phyloP scores from a whole-genome alignment of 176 grass and related monocot genomes.

The Rhynchospora tenuis region DNA sequence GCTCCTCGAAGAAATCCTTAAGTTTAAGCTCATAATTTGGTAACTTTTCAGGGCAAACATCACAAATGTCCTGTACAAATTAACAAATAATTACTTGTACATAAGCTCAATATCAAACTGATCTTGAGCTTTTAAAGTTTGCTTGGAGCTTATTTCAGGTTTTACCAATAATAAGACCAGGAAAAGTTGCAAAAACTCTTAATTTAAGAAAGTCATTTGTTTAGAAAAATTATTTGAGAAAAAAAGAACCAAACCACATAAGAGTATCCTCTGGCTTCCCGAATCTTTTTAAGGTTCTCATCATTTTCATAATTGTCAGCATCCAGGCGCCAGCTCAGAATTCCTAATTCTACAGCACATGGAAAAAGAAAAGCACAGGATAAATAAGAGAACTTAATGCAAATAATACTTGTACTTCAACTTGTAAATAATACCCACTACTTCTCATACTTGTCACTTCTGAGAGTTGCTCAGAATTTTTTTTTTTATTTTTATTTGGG shows the following conservation, averaged over 20 bases:
- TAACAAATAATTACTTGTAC: not conserved
- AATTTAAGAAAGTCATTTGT: constrained; percentile 2
- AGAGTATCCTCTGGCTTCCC: constrained; percentile 84
- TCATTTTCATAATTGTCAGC: constrained; percentile 78
- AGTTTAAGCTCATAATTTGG: constrained; percentile 79
- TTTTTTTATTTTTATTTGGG: too few species aligned
- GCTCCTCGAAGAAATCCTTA: constrained; percentile 90
- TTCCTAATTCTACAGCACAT: constrained; percentile 58
- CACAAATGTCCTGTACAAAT: constrained; percentile 71
- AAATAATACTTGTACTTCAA: constrained; percentile 9
- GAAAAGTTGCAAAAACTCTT: not conserved
- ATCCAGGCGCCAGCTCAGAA: constrained; percentile 73
- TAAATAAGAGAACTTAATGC: not conserved
- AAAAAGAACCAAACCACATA: constrained; percentile 51
- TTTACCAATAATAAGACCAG: not conserved
- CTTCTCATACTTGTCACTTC: not conserved
- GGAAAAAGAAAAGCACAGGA: not conserved
- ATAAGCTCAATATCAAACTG: not conserved
- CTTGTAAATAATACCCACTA: not conserved
- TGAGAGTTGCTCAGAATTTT: too few species aligned
- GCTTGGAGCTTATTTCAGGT: not conserved
- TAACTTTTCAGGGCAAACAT: constrained; percentile 78
- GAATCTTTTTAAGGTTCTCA: constrained; percentile 86
- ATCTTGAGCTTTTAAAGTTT: not conserved
- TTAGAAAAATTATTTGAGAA: not conserved